These are phyloP conservation scores for Dicorynia guianensis DNA, from an alignment of 306 rosid species.

Conservation along the genomic window DNA sequence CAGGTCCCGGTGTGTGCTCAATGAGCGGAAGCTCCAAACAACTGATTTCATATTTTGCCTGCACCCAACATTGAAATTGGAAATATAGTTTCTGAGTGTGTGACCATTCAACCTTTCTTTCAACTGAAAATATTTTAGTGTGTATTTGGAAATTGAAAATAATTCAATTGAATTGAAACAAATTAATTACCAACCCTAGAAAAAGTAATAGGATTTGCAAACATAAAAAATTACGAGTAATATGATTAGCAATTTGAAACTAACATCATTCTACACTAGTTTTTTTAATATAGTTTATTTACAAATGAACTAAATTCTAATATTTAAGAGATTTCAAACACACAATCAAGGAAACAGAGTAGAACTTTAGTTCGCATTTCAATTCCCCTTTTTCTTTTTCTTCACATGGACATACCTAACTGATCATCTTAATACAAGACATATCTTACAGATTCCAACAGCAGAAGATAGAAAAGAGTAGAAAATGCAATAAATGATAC, in stretches of 20 bases:
- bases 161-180: too few species aligned
- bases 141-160: too few species aligned
- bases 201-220: too few species aligned
- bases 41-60: conserved; percentile 82
- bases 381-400: conserved; percentile 27
- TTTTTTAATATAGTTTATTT: too few species aligned
- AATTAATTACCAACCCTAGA: too few species aligned
- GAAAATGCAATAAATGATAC: not conserved
- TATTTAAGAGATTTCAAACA: too few species aligned
- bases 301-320: too few species aligned
- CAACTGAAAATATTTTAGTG: conserved; percentile 10
- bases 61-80: conserved; percentile 56
- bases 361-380: conserved; percentile 20
- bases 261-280: too few species aligned
- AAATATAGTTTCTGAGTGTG: conserved; percentile 23
- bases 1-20: conserved; percentile 84
- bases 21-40: conserved; percentile 99
- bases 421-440: conserved; percentile 13
- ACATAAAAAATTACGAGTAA: too few species aligned
- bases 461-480: not conserved
- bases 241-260: too few species aligned
- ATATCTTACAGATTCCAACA: not conserved
- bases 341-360: not conserved
- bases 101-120: conserved; percentile 16
- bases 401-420: conserved; percentile 28